Base-by-base conservation (phyloP, 1,139 yeast species). In the Hyphopichia pseudoburtonii region DNA sequence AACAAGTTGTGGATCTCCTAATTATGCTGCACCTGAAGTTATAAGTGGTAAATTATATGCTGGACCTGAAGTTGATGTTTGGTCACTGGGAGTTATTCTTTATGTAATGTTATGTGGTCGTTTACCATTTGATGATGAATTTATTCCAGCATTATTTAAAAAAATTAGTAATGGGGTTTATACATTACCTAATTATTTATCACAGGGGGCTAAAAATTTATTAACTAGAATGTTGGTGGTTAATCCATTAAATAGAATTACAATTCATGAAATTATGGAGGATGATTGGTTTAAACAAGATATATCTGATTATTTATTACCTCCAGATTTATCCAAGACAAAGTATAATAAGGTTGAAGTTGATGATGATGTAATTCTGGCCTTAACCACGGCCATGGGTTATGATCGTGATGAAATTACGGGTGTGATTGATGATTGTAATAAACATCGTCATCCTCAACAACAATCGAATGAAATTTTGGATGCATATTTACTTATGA, bases 1-100 rank as follows among this genome's bases (percentile, higher is more conserved):
- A 58, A 92, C 98, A 1, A 81, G 92, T 54, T 92, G 98, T 68
- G 98, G 98, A 2, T 86, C 96, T 11, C 97, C 98, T 36, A 90
- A 92, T 57, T 92, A 92, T 57, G 98, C 98, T 2, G 98, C 98
- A 0, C 98, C 98, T 0, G 98, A 92, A 62, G 97, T 92, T 33
- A 92, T 92, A 43, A 82, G 94, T 48, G 98, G 98, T 32, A 90
- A 94, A 58, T 73, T 92, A 41, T 92, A 92, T 55, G 98, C 97
- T 2, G 98, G 98, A 4, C 97, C 97, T 2, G 98, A 92, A 64
- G 98, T 92, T 35, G 98, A 94, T 60, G 97, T 94, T 37, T 94
- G 99, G 99, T 86, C 96, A 0, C 86, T 96, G 51, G 98, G 99
- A 51, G 97, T 94, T 34, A 92, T 94, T 39, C 72, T 92, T 43